Conservation (phyloP, 2,329 filamentous ascomycete genomes). For the Diaporthe vexans region DNA sequence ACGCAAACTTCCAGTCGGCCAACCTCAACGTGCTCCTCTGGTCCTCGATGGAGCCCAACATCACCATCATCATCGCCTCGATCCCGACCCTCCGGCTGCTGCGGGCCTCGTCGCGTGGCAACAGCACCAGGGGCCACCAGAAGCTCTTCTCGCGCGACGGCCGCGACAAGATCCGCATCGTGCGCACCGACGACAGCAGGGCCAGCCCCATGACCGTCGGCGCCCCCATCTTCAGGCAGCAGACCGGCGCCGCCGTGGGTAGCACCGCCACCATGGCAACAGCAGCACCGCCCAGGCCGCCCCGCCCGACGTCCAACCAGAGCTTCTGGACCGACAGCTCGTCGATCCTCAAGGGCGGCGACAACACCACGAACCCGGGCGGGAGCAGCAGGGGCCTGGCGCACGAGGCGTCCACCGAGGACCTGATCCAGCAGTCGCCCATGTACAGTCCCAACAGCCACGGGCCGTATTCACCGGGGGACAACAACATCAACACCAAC, state of each 20-base stretch:
- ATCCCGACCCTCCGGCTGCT: slow-evolving; percentile 36
- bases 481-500: neutral
- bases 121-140: neutral
- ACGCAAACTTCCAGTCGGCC: slow-evolving; percentile 22
- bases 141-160: slow-evolving; percentile 9
- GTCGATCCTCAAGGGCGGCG: neutral
- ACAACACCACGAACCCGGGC: too few relatives aligned
- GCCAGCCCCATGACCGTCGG: slow-evolving; percentile 18
- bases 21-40: slow-evolving; percentile 33
- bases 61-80: slow-evolving; percentile 23
- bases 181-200: slow-evolving; percentile 3
- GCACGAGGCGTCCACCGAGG: slow-evolving; percentile 19
- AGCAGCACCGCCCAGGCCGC: neutral
- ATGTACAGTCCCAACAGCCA: neutral
- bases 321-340: slow-evolving; percentile 27
- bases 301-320: slow-evolving; percentile 18
- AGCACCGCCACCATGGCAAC: too few relatives aligned
- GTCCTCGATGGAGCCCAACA: slow-evolving; percentile 29
- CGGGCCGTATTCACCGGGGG: neutral
- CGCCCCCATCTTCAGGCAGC: slow-evolving; percentile 22
- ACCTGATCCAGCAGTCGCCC: slow-evolving; percentile 23
- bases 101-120: neutral
- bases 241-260: neutral
- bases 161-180: slow-evolving; percentile 23
- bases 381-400: neutral